Evolutionary conservation across 306 rosid species (phyloP).

Genomic region (Sindora glabra): DNA sequence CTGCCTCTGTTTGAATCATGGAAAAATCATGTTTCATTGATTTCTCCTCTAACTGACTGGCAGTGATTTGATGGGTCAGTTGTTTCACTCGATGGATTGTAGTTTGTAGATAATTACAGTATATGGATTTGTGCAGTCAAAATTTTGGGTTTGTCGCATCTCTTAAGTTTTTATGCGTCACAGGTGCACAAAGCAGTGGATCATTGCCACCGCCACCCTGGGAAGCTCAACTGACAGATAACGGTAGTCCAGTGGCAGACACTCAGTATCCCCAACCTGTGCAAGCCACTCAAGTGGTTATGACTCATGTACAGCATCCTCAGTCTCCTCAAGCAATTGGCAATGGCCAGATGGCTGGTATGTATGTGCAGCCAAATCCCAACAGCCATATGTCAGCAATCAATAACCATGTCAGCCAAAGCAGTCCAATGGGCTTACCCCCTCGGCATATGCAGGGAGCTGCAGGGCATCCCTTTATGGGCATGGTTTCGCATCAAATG

Average conservation of each 20-base stretch:
- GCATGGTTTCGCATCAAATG: slow-evolving; percentile 49
- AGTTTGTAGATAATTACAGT: too few relatives aligned
- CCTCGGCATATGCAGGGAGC: slow-evolving; percentile 36
- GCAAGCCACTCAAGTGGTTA: slow-evolving; percentile 56
- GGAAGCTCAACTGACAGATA: slow-evolving; percentile 75
- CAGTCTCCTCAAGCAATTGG: slow-evolving; percentile 56
- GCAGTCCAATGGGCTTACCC: slow-evolving; percentile 49
- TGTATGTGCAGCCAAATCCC: slow-evolving; percentile 66
- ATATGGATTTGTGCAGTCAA: not conserved
- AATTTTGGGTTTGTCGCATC: not conserved
- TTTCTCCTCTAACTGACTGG: too few relatives aligned
- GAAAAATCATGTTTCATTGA: too few relatives aligned
- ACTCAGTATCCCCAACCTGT: slow-evolving; percentile 65
- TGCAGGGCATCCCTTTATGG: slow-evolving; percentile 46
- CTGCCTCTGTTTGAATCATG: too few relatives aligned
- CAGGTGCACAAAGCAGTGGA: slow-evolving; percentile 59
- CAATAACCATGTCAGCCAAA: slow-evolving; percentile 48
- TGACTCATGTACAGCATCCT: slow-evolving; percentile 49
- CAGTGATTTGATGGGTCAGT: too few relatives aligned
- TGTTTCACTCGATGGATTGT: too few relatives aligned
- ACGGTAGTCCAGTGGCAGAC: slow-evolving; percentile 40
- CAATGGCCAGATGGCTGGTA: slow-evolving; percentile 52
- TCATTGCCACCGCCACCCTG: slow-evolving; percentile 97
- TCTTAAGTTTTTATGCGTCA: slow-evolving; percentile 10
- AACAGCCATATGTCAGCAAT: slow-evolving; percentile 46